Base-by-base conservation (phyloP, 192 early-diverging fungal genomes). In the Coemansia reversa region DNA sequence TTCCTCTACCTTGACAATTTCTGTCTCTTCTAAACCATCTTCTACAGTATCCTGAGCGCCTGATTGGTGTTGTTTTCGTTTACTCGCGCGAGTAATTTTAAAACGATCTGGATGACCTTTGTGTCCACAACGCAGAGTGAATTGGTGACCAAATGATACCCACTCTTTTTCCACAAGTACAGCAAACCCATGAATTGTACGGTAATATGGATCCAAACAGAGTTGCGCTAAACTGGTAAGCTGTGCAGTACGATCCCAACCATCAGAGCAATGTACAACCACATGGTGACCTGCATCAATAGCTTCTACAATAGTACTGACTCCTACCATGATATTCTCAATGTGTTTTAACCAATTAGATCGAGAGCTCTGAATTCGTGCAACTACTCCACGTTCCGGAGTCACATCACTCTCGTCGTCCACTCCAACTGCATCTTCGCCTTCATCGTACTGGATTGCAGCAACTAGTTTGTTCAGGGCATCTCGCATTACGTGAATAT, bases 231-330 rank as follows among this genome's bases (percentile, higher is more conserved):
- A 83, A 7, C 94, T 92, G 16, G 88, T 91, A 51, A 99, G 74
- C 76, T 99, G 97, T 19, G 94, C 90, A 0, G 97, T 99, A 22
- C 97, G 87, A 77, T 99, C 97, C 97, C 97, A 99, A 12, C 97
- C 97, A 69, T 99, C 97, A 49, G 94, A 96, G 84, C 97, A 99
- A 76, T 99, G 97, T 5, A 99, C 93, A 23, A 99, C 76, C 4
- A 93, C 94, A 60, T 96, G 95, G 6, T 86, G 84, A 53, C 88
- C 89, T 20, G 79, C 74, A 5, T 88, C 67, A 4, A 99, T 85
- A 42, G 80, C 88, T 61, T 89, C 80, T 6, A 97, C 90, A 53
- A 99, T 95, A 55, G 86, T 75, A 45, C 82, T 55, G 5, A 92
- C 84, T 11, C 92, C 94, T 14, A 92, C 90, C 58, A 99, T 61